Evolutionary conservation across 2,329 filamentous ascomycete genomes (phyloP).

Genomic region (Pseudogymnoascus sp.): DNA sequence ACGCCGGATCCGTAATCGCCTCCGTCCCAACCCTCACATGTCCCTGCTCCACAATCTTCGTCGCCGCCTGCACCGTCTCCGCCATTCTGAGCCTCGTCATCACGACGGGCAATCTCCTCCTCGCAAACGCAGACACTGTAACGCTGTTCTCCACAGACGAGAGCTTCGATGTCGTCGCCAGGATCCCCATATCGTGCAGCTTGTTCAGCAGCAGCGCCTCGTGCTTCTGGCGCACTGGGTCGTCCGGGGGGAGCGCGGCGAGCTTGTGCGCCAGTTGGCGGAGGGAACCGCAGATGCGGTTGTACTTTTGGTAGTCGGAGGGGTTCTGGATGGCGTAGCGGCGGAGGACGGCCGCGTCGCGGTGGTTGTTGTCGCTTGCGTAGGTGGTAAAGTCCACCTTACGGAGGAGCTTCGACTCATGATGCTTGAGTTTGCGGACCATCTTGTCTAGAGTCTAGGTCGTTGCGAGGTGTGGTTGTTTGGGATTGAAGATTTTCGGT

Average conservation of each 20-base stretch:
- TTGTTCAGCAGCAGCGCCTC: conserved; percentile 86
- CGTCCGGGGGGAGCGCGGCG: conserved; percentile 71
- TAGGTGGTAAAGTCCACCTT: conserved; percentile 94
- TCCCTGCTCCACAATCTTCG: conserved; percentile 85
- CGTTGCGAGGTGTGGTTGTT: background rate
- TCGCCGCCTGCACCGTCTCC: conserved; percentile 76
- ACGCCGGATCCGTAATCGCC: conserved; percentile 82
- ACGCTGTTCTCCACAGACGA: conserved; percentile 80
- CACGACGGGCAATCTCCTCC: conserved; percentile 75
- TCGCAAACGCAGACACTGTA: conserved; percentile 81
- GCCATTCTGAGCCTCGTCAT: conserved; percentile 91
- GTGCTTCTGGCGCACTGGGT: conserved; percentile 69
- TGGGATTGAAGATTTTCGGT: background rate
- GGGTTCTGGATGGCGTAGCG: conserved; percentile 89
- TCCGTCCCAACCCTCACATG: conserved; percentile 89
- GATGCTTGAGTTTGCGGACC: conserved; percentile 93
- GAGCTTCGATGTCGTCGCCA: conserved; percentile 63
- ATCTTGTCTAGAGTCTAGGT: conserved; percentile 38
- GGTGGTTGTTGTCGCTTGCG: conserved; percentile 80
- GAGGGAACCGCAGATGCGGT: conserved; percentile 67
- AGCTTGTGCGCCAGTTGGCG: conserved; percentile 85
- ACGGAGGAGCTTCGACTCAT: conserved; percentile 87
- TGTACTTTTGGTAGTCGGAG: conserved; percentile 69
- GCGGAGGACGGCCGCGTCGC: conserved; percentile 69
- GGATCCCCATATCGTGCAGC: conserved; percentile 83